A percentile compares a stretch with the other conserved stretches of the same genome.
These are phyloP conservation scores for Symbiodinium natans DNA, from an alignment of 73 alveolate species.

Conservation along the genomic window DNA sequence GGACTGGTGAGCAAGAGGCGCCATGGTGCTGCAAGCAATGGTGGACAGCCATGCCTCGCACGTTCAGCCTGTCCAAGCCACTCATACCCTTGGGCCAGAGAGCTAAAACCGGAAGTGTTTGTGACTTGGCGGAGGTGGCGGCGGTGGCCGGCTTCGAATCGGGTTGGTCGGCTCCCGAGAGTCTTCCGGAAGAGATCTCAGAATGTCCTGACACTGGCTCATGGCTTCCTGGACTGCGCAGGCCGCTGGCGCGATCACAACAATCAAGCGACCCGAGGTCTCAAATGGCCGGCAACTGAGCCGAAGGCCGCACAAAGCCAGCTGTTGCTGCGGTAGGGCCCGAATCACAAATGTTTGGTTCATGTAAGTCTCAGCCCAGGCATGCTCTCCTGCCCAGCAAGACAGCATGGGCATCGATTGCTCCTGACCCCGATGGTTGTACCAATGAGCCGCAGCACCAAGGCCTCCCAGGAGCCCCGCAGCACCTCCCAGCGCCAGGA, in stretches of 20 bases:
- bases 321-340: neutral
- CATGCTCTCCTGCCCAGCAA: neutral
- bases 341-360: neutral
- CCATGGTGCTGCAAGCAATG: no score
- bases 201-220: neutral
- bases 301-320: neutral
- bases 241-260: neutral
- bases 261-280: neutral
- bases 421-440: neutral
- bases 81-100: no score
- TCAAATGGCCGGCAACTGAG: neutral
- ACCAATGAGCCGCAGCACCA: neutral
- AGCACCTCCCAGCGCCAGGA: neutral
- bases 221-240: neutral
- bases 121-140: slow-evolving; percentile 19
- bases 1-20: no score
- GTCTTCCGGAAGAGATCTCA: neutral
- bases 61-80: no score
- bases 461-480: neutral
- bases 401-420: neutral
- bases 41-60: no score
- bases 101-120: neutral
- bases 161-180: neutral
- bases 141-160: neutral
- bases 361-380: neutral